Evolutionary conservation across 306 rosid genomes (phyloP), one percentile per base, ranked within the genome.

Genomic region (Quercus alba): DNA sequence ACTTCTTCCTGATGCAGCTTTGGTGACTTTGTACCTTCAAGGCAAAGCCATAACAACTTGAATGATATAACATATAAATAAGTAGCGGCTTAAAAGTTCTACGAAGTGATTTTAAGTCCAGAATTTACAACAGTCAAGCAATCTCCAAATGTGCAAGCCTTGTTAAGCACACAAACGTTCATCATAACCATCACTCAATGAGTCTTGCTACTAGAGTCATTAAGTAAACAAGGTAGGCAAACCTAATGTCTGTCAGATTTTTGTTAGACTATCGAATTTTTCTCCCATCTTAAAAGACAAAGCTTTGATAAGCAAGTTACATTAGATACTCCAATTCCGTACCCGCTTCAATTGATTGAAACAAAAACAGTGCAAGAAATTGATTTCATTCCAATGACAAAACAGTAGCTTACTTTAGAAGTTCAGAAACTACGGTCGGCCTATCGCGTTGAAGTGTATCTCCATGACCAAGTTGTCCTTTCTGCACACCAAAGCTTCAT

Each of bases 401-500:
- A 62, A n/a, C 41, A 52, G 63, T 52, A 75, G 87, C 97, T 82
- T 89, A 93, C 99, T 90, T 95, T 7, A 97, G 88, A 82, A 95
- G 97, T 79, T 83, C 99, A 51, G 99, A 95, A 44, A 95, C 98
- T 69, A 93, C 92, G 54, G 99, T 93, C 4, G 99, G 99, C 85
- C 99, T 90, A 83, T 93, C 99, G 19, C 99, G 98, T 88, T 90
- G 98, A 83, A 93, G 87, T 57, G 15, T 83, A 83, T 95, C 99
- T 77, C 99, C 99, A 75, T 95, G 99, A 64, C 99, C 99, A 77
- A 95, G 85, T 84, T 95, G 99, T 73, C 99, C 99, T 77, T 91
- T 95, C 99, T 95, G 96, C 77, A 72, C 81, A 85, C 33, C 81
- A 78, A 41, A 74, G 75, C 61, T 66, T 70, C 68, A 76, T 10